A percentile compares a stretch with the other conserved stretches of the same genome.
Conservation (phyloP, 805 yeast species). For the Pichia heedii region DNA sequence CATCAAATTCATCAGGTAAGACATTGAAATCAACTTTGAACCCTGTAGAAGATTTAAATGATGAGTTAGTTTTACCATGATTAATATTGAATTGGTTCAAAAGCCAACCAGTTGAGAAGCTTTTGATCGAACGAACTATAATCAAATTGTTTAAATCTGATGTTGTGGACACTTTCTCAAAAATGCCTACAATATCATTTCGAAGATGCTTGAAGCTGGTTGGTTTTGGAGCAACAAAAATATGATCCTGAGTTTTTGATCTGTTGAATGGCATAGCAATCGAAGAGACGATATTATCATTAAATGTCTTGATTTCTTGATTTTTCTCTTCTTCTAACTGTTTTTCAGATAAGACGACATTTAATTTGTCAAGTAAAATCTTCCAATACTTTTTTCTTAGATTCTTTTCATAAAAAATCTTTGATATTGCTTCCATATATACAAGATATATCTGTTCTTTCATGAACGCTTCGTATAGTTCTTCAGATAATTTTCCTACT, state of each 20-base stretch:
- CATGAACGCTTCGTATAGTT: slow-evolving; percentile 51
- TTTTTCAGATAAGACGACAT: slow-evolving; percentile 14
- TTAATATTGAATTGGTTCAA: slow-evolving; percentile 11
- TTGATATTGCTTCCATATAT: slow-evolving; percentile 38
- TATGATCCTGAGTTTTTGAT: neutral
- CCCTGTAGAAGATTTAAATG: slow-evolving; percentile 3
- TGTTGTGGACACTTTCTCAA: neutral
- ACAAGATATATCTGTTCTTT: slow-evolving; percentile 43
- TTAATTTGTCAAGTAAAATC: slow-evolving; percentile 25
- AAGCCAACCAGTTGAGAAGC: slow-evolving; percentile 15
- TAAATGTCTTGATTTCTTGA: slow-evolving; percentile 28
- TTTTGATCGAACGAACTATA: neutral
- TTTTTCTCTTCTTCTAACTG: slow-evolving; percentile 30
- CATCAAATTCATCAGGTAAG: slow-evolving; percentile 33
- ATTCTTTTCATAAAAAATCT: slow-evolving; percentile 24
- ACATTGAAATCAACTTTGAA: slow-evolving; percentile 28
- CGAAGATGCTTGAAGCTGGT: neutral
- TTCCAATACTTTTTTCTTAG: slow-evolving; percentile 28
- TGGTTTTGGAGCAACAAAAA: neutral
- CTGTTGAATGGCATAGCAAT: neutral
- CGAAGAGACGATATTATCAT: slow-evolving; percentile 18
- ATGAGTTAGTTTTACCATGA: slow-evolving; percentile 11
- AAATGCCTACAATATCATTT: neutral
- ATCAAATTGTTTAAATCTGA: neutral
- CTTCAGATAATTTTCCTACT: slow-evolving; percentile 31